phyloP scores from a whole-genome alignment of 345 rosid genomes.

The Mercurialis annua region DNA sequence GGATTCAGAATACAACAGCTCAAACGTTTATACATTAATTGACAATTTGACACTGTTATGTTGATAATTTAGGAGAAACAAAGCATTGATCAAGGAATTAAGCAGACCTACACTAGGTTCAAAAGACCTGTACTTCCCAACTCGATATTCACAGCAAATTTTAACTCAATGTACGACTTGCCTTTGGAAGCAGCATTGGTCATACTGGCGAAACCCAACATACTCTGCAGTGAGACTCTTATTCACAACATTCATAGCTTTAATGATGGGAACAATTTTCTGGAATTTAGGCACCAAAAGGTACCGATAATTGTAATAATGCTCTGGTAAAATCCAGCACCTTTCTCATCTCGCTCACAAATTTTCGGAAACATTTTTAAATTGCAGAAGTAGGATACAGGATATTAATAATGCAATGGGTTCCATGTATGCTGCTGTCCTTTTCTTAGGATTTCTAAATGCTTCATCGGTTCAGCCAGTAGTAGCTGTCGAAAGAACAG shows the following conservation, averaged over 20 bases:
- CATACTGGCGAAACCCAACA: constrained; percentile 53
- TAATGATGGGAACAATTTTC: constrained; percentile 63
- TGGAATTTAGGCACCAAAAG: constrained; percentile 58
- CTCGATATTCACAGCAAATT: constrained; percentile 41
- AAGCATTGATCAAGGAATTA: constrained; percentile 46
- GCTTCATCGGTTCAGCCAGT: constrained; percentile 54
- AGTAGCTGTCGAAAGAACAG: constrained; percentile 60
- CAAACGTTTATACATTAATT: background rate
- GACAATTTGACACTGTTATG: background rate
- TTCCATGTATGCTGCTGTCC: constrained; percentile 60
- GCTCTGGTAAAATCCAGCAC: background rate
- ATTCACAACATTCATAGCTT: constrained; percentile 50
- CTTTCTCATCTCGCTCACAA: background rate
- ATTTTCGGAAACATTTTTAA: background rate
- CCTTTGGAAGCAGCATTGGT: constrained; percentile 58
- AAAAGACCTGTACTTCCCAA: constrained; percentile 46
- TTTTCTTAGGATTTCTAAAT: constrained; percentile 59
- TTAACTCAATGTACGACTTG: constrained; percentile 50
- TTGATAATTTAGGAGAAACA: constrained; percentile 49
- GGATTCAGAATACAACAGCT: background rate
- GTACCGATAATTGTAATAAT: constrained; percentile 16
- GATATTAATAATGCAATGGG: constrained; percentile 45
- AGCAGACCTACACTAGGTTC: constrained; percentile 39
- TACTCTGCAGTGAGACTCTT: constrained; percentile 49
- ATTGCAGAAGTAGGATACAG: constrained; percentile 34